Conservation (phyloP, 805 yeast species). For the Lipomyces kockii region DNA sequence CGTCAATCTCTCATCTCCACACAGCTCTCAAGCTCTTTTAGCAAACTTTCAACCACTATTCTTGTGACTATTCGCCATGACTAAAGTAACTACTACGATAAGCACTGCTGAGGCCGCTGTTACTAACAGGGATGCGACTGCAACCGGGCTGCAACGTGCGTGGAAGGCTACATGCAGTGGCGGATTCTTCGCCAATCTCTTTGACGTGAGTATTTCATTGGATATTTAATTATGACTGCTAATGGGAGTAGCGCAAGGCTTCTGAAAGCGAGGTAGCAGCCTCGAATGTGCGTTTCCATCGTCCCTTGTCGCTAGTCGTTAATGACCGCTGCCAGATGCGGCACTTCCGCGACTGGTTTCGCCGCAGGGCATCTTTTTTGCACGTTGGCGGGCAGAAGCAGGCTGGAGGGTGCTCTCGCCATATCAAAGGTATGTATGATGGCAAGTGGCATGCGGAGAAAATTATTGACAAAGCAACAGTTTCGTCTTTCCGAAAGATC, state of each 20-base stretch:
- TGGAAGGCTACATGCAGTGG: background rate
- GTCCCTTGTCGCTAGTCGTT: background rate
- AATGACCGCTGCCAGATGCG: background rate
- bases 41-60: background rate
- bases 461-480: background rate
- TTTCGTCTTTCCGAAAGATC: background rate
- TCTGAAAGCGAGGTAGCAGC: background rate
- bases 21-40: background rate
- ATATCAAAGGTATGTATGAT: background rate
- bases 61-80: background rate
- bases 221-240: background rate
- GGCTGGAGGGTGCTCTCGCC: background rate
- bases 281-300: background rate
- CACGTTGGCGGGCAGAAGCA: background rate
- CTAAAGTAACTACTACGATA: background rate
- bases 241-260: background rate
- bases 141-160: background rate
- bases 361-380: background rate
- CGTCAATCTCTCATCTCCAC: background rate
- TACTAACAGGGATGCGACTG: background rate
- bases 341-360: background rate
- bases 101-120: background rate
- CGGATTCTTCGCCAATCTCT: background rate
- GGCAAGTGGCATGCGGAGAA: background rate
- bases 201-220: background rate